These are phyloP conservation scores for Saksenaea oblongispora DNA, from an alignment of 371 early-diverging fungal genomes.

Conservation along the genomic window DNA sequence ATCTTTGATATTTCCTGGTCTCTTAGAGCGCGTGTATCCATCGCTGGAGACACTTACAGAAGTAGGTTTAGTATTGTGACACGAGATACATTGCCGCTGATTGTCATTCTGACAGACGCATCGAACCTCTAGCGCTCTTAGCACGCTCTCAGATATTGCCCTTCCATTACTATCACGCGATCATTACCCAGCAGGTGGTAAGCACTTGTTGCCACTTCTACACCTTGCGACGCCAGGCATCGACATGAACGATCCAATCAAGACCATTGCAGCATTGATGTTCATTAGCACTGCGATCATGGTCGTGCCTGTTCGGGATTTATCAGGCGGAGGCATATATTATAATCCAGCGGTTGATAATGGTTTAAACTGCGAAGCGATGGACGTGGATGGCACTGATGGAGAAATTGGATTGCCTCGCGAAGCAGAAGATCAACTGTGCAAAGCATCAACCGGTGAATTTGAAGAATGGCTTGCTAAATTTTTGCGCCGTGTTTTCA, in stretches of 20 bases:
- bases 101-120: conserved; percentile 58
- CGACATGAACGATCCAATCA: conserved; percentile 87
- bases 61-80: conserved; percentile 19
- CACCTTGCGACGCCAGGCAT: conserved; percentile 84
- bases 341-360: conserved; percentile 20
- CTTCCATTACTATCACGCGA: conserved; percentile 70
- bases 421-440: conserved; percentile 62
- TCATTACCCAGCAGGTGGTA: conserved; percentile 84
- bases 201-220: conserved; percentile 75
- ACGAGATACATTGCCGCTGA: not conserved
- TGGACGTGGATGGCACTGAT: conserved; percentile 53
- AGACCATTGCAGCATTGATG: conserved; percentile 72
- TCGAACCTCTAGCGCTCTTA: conserved; percentile 80
- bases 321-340: conserved; percentile 33
- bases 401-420: conserved; percentile 31
- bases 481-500: conserved; percentile 77
- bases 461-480: conserved; percentile 89
- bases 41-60: conserved; percentile 87
- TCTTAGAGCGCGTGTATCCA: conserved; percentile 83
- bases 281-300: conserved; percentile 74
- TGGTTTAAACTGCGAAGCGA: conserved; percentile 49
- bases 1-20: conserved; percentile 72
- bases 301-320: conserved; percentile 67
- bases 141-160: conserved; percentile 66
- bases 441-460: conserved; percentile 69